Evolutionary conservation across 805 yeast genomes (phyloP).

Genomic region (Komagataella pastoris): DNA sequence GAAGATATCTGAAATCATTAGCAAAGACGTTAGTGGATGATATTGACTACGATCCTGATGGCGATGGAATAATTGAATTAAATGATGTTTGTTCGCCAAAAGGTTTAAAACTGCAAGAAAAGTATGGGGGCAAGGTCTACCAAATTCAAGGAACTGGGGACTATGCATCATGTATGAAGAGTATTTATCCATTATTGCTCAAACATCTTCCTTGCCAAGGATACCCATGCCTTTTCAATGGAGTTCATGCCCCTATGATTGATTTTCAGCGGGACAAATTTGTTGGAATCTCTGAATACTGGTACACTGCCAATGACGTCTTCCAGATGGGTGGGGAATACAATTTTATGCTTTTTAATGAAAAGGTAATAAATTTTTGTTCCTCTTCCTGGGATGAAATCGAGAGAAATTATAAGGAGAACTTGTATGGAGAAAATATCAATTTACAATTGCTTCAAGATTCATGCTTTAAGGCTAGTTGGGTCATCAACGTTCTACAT

Average conservation of each 20-base stretch:
- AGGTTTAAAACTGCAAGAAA: constrained; percentile 36
- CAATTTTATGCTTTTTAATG: constrained; percentile 57
- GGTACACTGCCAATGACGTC: constrained; percentile 93
- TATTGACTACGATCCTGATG: constrained; percentile 27
- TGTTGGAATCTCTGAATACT: constrained; percentile 90
- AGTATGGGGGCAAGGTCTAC: constrained; percentile 32
- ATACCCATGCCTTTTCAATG: constrained; percentile 87
- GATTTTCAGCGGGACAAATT: constrained; percentile 72
- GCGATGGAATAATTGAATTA: constrained; percentile 32
- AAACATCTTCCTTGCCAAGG: constrained; percentile 76
- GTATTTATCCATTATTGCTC: constrained; percentile 64
- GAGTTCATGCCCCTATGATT: constrained; percentile 85
- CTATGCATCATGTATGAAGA: constrained; percentile 57
- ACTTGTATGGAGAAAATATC: constrained; percentile 43
- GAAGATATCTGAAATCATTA: constrained; percentile 38
- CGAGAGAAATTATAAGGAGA: constrained; percentile 31
- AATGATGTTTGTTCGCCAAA: constrained; percentile 75
- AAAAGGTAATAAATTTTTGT: constrained; percentile 59
- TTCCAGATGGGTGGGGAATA: constrained; percentile 84
- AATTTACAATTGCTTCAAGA: constrained; percentile 44
- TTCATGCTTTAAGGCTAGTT: constrained; percentile 89
- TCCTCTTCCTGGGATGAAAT: constrained; percentile 56
- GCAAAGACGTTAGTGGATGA: constrained; percentile 32
- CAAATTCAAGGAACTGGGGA: constrained; percentile 65
- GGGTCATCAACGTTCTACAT: constrained; percentile 83